Evolutionary conservation across 2,329 filamentous ascomycete genomes (phyloP), one percentile per base, ranked within the genome.

Genomic region (Colletotrichum noveboracense): DNA sequence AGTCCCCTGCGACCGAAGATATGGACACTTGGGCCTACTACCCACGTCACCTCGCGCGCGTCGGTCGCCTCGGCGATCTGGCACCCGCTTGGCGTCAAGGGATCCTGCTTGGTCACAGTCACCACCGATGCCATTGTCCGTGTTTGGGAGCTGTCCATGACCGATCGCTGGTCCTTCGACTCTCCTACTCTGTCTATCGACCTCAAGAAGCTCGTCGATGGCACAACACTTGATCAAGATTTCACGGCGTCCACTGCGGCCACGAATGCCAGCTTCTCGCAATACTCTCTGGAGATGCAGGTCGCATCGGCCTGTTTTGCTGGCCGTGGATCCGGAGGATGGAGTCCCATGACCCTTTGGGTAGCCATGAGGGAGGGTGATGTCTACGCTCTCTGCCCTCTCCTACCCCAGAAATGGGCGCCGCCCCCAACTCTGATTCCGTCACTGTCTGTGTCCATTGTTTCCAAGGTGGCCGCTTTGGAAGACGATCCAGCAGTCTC

Each of bases 331-430:
- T 91, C 91, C 8, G 96, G 96, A 16, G 96, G 96, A 70, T 99
- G 97, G 97, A 94, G 96, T 9, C 92, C 96, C 12, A 98, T 98
- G 94, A 98, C 97, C 1, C 88, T 99, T 13, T 99, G 96, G 95
- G 88, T 98, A 67, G 96, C 96, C n/a, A 99, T 98, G 94, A 92
- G 92, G 48, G 94, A 95, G 75, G 97, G 97, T 5, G 96, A 98
- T 81, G 91, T 98, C 7, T 99, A 99, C 81, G 96, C 96, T 3
- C 87, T 99, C 10, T 98, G 96, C 82, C 97, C 97, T 3, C 89
- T 99, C 55, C 88, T 99, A 36, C 97, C 97, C 1, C 92, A 93
- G 67, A 95, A 94, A 80, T 98, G 96, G 96, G 92, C 94, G 28
- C 93, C 94, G 28, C 93, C 94, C 16, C 90, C 93, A 2, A 94